Base-by-base conservation (phyloP, 2,329 filamentous ascomycete species). In the Claviceps maximensis region DNA sequence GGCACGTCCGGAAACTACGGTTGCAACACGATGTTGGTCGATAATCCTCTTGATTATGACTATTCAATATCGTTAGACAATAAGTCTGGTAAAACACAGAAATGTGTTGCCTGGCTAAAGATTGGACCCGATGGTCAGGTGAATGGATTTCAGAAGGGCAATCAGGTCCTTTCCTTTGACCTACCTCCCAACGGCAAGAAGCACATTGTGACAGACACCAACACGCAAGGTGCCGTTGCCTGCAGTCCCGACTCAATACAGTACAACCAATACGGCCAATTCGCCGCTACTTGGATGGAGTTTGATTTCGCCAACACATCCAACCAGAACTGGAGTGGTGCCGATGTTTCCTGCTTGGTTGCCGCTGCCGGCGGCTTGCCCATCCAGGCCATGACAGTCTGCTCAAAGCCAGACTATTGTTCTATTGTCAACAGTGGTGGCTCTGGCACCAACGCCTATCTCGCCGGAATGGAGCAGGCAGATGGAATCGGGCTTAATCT, bases 61-160 rank as follows among this genome's bases (percentile, higher is more conserved):
- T 75, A 77, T 68, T 65, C 66, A 21, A 56, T 67, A 55, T 65
- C 65, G 57, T 73, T 76, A 61, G 63, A 62, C 51, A 68, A 70
- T 61, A 68, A 66, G 50, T 63, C 65, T 50, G 62, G 53, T 56
- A 50, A 60, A 46, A 65, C 68, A 53, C 60, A 66, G 55, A 42
- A 63, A 45, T 77, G 76, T 61, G 59, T 60, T 38, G 73, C 70
- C 68, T 76, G 65, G 68, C 74, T 76, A 72, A 79, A 79, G 74
- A 76, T 77, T 52, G 75, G 75, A 46, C 61, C 65, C 15, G 58
- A 68, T 47, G 67, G 68, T 41, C 53, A 55, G 38, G 69, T 77
- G 62, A 68, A 75, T 60, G 76, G 76, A 58, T 74, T 74, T 69
- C 78, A 72, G 66, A 67, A 67, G 54, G 63, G 68, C 58, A 66